These are phyloP conservation scores for Botrytis paeoniae DNA, from an alignment of 2,329 filamentous ascomycete species.

Conservation along the genomic window DNA sequence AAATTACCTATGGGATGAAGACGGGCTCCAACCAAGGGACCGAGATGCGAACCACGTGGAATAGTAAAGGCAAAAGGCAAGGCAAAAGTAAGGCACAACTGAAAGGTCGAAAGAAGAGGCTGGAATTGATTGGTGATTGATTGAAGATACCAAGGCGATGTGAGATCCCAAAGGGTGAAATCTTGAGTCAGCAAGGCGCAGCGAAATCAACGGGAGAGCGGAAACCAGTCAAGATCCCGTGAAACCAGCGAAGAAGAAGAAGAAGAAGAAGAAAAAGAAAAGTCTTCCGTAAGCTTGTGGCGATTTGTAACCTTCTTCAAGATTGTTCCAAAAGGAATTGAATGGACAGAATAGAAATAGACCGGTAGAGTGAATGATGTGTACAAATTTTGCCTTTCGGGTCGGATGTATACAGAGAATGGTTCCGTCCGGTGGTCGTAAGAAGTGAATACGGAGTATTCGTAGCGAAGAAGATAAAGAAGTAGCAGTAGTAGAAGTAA, in stretches of 20 bases:
- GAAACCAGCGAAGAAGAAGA: conserved; percentile 1
- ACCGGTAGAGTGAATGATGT: neutral
- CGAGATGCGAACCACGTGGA: conserved; percentile 10
- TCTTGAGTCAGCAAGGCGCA: conserved; percentile 19
- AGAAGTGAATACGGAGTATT: neutral
- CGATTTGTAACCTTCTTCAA: conserved; percentile 3
- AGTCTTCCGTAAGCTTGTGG: conserved; percentile 16
- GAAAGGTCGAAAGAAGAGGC: neutral
- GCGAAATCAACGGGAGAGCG: neutral
- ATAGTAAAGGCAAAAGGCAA: neutral
- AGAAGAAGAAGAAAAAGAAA: neutral
- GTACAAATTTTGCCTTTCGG: conserved; percentile 8
- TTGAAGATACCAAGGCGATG: neutral
- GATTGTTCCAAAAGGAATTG: neutral
- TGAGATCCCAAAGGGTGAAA: neutral
- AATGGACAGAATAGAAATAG: neutral
- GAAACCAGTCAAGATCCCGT: neutral
- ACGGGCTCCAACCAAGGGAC: conserved; percentile 13
- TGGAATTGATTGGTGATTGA: conserved; percentile 4
- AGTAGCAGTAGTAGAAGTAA: neutral
- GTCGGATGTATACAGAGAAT: conserved; percentile 6
- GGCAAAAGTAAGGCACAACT: neutral
- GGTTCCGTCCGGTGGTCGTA: neutral
- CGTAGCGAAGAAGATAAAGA: neutral
- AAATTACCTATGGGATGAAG: neutral